These are phyloP conservation scores for Erysimum cheiri DNA, from an alignment of 441 rosid species.

Conservation along the genomic window DNA sequence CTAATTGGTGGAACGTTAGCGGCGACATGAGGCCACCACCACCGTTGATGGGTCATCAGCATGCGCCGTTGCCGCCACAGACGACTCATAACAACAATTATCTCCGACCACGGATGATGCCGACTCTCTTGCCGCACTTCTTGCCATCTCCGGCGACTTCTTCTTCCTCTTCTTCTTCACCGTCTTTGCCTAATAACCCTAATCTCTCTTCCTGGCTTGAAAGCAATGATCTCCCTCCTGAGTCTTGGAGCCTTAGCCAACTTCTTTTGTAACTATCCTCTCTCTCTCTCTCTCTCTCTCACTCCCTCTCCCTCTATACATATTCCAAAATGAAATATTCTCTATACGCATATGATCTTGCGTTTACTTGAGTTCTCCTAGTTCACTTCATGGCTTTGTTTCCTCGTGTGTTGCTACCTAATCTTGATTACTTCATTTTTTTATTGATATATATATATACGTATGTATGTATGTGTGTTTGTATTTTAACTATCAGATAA, in stretches of 20 bases:
- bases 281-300: not conserved
- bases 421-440: conserved; percentile 3
- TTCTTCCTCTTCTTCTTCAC: conserved; percentile 56
- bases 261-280: conserved; percentile 69
- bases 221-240: conserved; percentile 71
- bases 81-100: conserved; percentile 41
- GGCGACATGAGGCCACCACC: conserved; percentile 64
- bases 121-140: conserved; percentile 54
- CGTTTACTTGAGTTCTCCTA: conserved; percentile 14
- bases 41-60: conserved; percentile 50
- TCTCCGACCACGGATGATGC: conserved; percentile 48
- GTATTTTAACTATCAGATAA: conserved; percentile 5
- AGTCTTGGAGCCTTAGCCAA: conserved; percentile 81
- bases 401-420: conserved; percentile 29
- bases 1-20: conserved; percentile 77
- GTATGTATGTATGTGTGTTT: not conserved
- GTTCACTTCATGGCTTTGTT: conserved; percentile 25
- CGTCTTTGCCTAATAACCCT: conserved; percentile 51
- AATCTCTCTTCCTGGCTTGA: conserved; percentile 60
- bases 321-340: conserved; percentile 14
- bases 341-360: conserved; percentile 24
- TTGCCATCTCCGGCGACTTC: conserved; percentile 53
- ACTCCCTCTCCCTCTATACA: conserved; percentile 14
- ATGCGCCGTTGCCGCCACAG: conserved; percentile 36
- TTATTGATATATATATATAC: not conserved